Conservation (phyloP, 2,329 filamentous ascomycete species). For the Neobulgaria alba region DNA sequence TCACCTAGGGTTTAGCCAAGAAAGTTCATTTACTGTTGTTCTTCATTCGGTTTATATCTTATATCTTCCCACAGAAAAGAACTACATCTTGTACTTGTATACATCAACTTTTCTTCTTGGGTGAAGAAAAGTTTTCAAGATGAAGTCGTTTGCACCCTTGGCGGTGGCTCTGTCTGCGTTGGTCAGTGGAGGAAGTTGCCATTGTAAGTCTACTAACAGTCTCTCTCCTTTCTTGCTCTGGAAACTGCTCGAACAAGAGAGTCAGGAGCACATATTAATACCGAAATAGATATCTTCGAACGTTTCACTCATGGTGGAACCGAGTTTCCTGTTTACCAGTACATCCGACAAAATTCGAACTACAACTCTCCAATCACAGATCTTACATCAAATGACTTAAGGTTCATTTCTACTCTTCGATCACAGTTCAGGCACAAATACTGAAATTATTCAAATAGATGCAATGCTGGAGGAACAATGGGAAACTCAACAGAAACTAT, state of each 20-base stretch:
- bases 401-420: slow-evolving; percentile 2
- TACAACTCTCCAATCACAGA: slow-evolving; percentile 42
- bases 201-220: too few relatives aligned
- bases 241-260: too few relatives aligned
- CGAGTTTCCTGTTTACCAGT: slow-evolving; percentile 35
- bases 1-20: too few relatives aligned
- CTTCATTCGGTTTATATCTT: too few relatives aligned
- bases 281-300: slow-evolving; percentile 26
- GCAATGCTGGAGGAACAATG: slow-evolving; percentile 32
- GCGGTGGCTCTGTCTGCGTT: slow-evolving; percentile 1
- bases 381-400: slow-evolving; percentile 18
- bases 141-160: slow-evolving; percentile 6
- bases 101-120: too few relatives aligned
- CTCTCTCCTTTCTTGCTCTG: too few relatives aligned
- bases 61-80: too few relatives aligned
- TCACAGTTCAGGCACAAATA: slow-evolving; percentile 29
- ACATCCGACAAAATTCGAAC: slow-evolving; percentile 36
- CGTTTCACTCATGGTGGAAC: slow-evolving; percentile 19
- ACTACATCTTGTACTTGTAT: too few relatives aligned
- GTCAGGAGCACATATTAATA: too few relatives aligned
- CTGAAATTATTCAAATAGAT: slow-evolving; percentile 36
- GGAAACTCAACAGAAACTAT: slow-evolving; percentile 18
- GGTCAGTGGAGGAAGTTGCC: slow-evolving; percentile 1
- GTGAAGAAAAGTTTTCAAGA: too few relatives aligned
- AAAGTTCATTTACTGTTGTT: too few relatives aligned